Conservation (phyloP, 805 yeast genomes). For the Pichia sporocuriosa region DNA sequence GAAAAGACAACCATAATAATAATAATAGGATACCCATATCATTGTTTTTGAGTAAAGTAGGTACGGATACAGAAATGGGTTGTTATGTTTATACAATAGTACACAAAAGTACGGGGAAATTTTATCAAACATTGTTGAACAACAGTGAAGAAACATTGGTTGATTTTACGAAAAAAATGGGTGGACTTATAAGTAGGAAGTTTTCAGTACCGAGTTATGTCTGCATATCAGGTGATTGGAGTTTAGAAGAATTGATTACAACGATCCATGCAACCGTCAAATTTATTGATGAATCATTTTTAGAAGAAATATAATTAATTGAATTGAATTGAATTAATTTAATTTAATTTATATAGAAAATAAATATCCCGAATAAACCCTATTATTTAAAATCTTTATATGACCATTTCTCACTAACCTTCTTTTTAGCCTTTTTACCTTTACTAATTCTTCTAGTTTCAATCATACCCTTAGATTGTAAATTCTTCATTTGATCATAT, state of each 20-base stretch:
- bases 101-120: conserved; percentile 24
- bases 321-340: too few relatives aligned
- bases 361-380: neutral
- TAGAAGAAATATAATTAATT: conserved; percentile 6
- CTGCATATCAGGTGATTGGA: conserved; percentile 35
- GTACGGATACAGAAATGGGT: conserved; percentile 31
- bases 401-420: conserved; percentile 87
- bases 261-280: conserved; percentile 24
- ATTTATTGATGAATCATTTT: conserved; percentile 24
- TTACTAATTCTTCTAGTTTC: conserved; percentile 72
- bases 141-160: conserved; percentile 34
- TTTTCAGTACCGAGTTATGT: conserved; percentile 40
- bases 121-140: conserved; percentile 37
- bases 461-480: conserved; percentile 81
- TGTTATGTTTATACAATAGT: conserved; percentile 39
- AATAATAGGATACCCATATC: conserved; percentile 31
- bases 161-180: conserved; percentile 39
- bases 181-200: conserved; percentile 35
- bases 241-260: conserved; percentile 27
- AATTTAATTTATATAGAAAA: neutral
- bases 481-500: conserved; percentile 70
- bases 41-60: conserved; percentile 29
- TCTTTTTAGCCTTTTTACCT: conserved; percentile 61
- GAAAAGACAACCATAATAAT: conserved; percentile 9
- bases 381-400: conserved; percentile 75